Evolutionary conservation across 2,329 filamentous ascomycete genomes (phyloP).

Genomic region (Whalleya microplaca): DNA sequence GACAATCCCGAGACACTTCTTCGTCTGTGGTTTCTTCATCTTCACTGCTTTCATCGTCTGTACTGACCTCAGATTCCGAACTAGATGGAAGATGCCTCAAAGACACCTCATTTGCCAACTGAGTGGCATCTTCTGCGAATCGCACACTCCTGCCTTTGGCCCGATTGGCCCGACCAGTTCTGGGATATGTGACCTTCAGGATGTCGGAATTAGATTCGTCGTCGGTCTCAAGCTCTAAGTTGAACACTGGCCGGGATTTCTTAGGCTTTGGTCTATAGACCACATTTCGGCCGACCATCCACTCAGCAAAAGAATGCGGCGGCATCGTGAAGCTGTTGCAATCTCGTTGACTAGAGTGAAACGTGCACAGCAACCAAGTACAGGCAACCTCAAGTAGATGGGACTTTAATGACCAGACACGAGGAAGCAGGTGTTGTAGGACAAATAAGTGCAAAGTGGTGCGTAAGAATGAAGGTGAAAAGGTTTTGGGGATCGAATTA

Average conservation of each 20-base stretch:
- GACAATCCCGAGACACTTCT: slow-evolving; percentile 42
- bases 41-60: slow-evolving; percentile 20
- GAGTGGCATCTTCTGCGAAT: slow-evolving; percentile 31
- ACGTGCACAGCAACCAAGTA: not conserved
- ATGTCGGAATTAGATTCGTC: slow-evolving; percentile 56
- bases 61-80: slow-evolving; percentile 22
- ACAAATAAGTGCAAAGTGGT: not conserved
- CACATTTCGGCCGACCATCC: slow-evolving; percentile 46
- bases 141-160: slow-evolving; percentile 21
- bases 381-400: not conserved
- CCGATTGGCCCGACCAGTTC: slow-evolving; percentile 33
- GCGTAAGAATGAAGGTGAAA: not conserved
- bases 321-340: slow-evolving; percentile 34
- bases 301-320: slow-evolving; percentile 45
- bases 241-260: slow-evolving; percentile 23
- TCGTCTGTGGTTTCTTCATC: slow-evolving; percentile 24
- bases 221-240: slow-evolving; percentile 54
- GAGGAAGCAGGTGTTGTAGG: not conserved
- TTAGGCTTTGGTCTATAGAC: slow-evolving; percentile 6
- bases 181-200: slow-evolving; percentile 53
- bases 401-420: not conserved
- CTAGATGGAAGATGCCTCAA: slow-evolving; percentile 15
- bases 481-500: slow-evolving; percentile 1
- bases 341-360: not conserved
- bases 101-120: slow-evolving; percentile 44